Percentiles rank a stretch among this genome's conserved stretches.
These are phyloP conservation scores for Triticum urartu DNA, from an alignment of 176 grass and related monocot genomes.

Conservation along the genomic window DNA sequence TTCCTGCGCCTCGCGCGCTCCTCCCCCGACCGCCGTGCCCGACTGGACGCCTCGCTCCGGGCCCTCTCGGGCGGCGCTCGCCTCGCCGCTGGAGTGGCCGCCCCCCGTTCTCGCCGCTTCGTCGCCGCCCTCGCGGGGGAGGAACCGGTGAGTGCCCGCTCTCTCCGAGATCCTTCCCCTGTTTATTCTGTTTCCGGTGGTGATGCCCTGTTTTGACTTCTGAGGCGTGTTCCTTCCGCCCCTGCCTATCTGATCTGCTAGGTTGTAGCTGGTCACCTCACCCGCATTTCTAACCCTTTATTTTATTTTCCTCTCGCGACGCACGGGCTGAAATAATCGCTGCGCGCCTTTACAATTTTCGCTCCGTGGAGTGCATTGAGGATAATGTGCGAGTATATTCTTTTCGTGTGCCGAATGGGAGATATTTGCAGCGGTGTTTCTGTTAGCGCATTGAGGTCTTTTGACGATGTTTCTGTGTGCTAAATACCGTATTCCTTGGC, in stretches of 20 bases:
- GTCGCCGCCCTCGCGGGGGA: constrained; percentile 43
- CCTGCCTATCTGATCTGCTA: not conserved
- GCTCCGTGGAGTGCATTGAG: not conserved
- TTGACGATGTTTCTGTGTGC: not conserved
- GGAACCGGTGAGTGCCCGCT: constrained; percentile 32
- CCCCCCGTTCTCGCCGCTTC: constrained; percentile 21
- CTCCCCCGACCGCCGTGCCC: not conserved
- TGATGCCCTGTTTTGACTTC: not conserved
- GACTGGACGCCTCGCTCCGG: constrained; percentile 13
- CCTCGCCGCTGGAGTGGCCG: not conserved
- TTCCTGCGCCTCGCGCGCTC: constrained; percentile 40
- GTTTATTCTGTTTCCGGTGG: not conserved
- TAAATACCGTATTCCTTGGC: not conserved
- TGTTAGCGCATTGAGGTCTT: not conserved
- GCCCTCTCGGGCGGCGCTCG: constrained; percentile 1
- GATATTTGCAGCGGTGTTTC: not conserved
- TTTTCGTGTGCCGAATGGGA: not conserved
- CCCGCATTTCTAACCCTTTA: not conserved
- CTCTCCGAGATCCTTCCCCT: constrained; percentile 21
- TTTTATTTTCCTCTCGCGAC: not conserved
- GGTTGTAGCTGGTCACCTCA: not conserved
- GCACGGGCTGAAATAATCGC: not conserved
- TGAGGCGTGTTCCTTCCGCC: not conserved
- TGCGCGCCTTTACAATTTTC: too few species aligned
- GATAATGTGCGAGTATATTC: not conserved